Conservation (phyloP, 2,329 filamentous ascomycete species). For the Paracoccidioides brasiliensis region DNA sequence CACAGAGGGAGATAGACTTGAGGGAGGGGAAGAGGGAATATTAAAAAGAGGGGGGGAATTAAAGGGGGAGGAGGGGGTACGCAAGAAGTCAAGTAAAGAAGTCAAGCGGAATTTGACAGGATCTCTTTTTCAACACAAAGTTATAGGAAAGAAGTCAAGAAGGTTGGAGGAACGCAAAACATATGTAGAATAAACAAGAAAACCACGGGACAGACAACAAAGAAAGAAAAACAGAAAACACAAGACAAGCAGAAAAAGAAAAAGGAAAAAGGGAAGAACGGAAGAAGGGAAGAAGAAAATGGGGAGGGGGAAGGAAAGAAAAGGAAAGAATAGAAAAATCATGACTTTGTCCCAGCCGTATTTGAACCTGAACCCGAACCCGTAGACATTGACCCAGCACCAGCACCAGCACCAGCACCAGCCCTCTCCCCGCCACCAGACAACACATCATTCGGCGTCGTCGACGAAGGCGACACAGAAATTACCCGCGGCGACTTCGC, state of each 20-base stretch:
- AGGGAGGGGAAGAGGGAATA: too few species aligned
- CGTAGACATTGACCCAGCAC: neutral
- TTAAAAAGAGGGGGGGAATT: too few species aligned
- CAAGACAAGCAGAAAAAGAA: neutral
- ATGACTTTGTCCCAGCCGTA: neutral
- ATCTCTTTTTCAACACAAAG: too few species aligned
- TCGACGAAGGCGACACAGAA: constrained; percentile 27
- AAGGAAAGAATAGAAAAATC: constrained; percentile 7
- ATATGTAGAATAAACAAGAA: too few species aligned
- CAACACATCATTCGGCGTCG: constrained; percentile 19
- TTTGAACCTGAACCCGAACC: too few species aligned
- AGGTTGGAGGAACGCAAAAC: too few species aligned
- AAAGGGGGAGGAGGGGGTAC: too few species aligned
- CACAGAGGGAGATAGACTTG: too few species aligned
- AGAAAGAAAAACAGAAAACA: neutral
- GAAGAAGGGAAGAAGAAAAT: constrained; percentile 7
- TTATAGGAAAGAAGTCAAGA: too few species aligned
- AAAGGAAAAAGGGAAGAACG: neutral
- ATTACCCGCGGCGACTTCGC: constrained; percentile 8
- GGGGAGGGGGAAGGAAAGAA: constrained; percentile 3
- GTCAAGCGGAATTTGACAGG: too few species aligned
- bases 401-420: too few species aligned
- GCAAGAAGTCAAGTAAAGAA: too few species aligned
- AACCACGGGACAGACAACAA: neutral
- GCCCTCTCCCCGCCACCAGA: neutral